phyloP scores from a whole-genome alignment of 352 stramenopile species.

The Pythium chondricola region DNA sequence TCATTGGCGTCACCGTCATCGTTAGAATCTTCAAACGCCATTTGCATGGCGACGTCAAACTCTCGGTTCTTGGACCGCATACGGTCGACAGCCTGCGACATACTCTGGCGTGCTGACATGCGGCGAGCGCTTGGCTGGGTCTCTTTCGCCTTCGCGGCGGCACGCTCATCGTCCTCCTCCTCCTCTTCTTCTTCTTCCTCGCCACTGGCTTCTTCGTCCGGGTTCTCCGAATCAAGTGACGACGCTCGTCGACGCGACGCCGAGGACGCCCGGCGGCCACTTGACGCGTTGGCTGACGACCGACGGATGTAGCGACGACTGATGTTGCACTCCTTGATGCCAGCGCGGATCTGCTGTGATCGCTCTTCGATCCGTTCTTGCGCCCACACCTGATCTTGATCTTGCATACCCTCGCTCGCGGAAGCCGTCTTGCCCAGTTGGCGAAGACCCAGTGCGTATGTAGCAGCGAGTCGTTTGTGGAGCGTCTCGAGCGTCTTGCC shows the following conservation, averaged over 20 bases:
- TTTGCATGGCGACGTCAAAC: conserved; percentile 51
- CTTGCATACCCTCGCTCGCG: conserved; percentile 19
- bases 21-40: conserved; percentile 38
- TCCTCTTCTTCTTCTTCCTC: conserved; percentile 12
- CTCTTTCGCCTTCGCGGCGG: neutral
- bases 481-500: conserved; percentile 38
- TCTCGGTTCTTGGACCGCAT: conserved; percentile 55
- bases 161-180: no score
- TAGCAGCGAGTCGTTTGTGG: conserved; percentile 31
- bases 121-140: conserved; percentile 21
- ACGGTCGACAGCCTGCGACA: conserved; percentile 43
- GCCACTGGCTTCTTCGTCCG: conserved; percentile 4
- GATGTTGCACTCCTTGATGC: conserved; percentile 27
- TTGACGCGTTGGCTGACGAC: conserved; percentile 12
- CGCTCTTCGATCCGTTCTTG: conserved; percentile 39
- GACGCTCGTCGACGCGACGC: conserved; percentile 17
- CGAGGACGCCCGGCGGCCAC: conserved; percentile 25
- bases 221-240: conserved; percentile 10
- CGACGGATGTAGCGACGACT: conserved; percentile 24
- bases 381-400: conserved; percentile 49
- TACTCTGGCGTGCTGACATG: conserved; percentile 45
- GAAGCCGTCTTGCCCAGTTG: conserved; percentile 31
- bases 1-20: conserved; percentile 28
- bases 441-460: conserved; percentile 13
- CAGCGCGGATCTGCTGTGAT: conserved; percentile 24